Evolutionary conservation across 768 basidiomycete species (phyloP), one percentile per base, ranked within the genome.

Genomic region (Boletellus emodensis): DNA sequence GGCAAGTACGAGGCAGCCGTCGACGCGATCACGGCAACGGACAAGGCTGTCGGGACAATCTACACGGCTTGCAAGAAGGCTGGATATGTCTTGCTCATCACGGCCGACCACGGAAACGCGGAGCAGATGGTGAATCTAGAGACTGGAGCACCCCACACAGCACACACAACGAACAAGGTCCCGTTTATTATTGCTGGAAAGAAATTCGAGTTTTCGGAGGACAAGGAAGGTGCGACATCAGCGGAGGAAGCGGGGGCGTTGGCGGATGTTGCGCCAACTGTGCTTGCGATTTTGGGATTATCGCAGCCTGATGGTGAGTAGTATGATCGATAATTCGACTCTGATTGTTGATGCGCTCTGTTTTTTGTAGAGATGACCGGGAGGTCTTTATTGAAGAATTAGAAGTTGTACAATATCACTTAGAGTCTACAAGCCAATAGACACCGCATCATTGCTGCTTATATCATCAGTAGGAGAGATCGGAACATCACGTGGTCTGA

Each of bases 51-150:
- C 39, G 88, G 85, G 52, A 89, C 86, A 4, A 81, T 95, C 53
- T 90, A 89, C 70, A 77, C 87, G 39, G 93, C 94, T 11, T 91
- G 90, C 58, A 73, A 91, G 61, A 78, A 85, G 56, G 84, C 88
- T 9, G 92, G 91, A 38, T 96, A 94, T 67, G 79, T 94, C 36
- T 76, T 97, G 28, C 73, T 90, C 55, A 75, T 97, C 66, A 95
- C 94, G 2, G 85, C 94, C 12, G 94, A 96, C 67, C 94, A 96
- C 67, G 94, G 94, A 4, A 97, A 97, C 64, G 94, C 93, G 37
- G 93, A 95, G 69, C 89, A 94, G 72, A 94, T 94, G 93, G 72
- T 83, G 54, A 88, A 94, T 68, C 75, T 77, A 3, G 79, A 84
- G 56, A 94, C 90, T 0, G 89, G 88, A 34, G 84, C 80, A 38